These are phyloP conservation scores for Anthracocystis setariae DNA, from an alignment of 1,284 basidiomycete species.

Conservation along the genomic window DNA sequence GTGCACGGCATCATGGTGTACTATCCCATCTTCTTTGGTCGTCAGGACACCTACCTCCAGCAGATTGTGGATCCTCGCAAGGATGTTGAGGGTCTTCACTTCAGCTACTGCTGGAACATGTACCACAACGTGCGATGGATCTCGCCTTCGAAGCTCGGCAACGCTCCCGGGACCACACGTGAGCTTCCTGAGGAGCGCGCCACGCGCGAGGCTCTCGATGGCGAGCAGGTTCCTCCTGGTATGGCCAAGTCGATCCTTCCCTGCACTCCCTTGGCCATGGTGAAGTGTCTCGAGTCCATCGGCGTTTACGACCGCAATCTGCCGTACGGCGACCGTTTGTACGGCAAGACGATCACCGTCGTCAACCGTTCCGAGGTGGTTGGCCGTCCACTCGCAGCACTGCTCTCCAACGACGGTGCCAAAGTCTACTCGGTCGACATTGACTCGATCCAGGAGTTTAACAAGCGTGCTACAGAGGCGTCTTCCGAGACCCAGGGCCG, in stretches of 20 bases:
- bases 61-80: slow-evolving; percentile 93
- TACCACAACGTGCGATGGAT: slow-evolving; percentile 68
- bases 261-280: slow-evolving; percentile 94
- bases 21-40: slow-evolving; percentile 69
- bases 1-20: slow-evolving; percentile 95
- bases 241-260: slow-evolving; percentile 93
- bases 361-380: slow-evolving; percentile 98
- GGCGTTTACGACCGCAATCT: slow-evolving; percentile 92
- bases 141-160: slow-evolving; percentile 60
- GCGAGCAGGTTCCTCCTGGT: slow-evolving; percentile 73
- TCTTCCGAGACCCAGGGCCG: slow-evolving; percentile 26
- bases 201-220: slow-evolving; percentile 40
- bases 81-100: slow-evolving; percentile 95
- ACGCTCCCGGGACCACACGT: slow-evolving; percentile 62
- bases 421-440: slow-evolving; percentile 94
- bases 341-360: slow-evolving; percentile 90
- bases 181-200: slow-evolving; percentile 53
- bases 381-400: slow-evolving; percentile 89
- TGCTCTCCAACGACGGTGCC: slow-evolving; percentile 94
- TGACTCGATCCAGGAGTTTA: slow-evolving; percentile 81
- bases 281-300: slow-evolving; percentile 86
- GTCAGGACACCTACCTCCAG: slow-evolving; percentile 93
- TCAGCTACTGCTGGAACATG: slow-evolving; percentile 70
- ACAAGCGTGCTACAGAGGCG: slow-evolving; percentile 55
- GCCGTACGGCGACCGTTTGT: slow-evolving; percentile 91